Conservation (phyloP, 345 rosid genomes). For the Eucalyptus grandis region DNA sequence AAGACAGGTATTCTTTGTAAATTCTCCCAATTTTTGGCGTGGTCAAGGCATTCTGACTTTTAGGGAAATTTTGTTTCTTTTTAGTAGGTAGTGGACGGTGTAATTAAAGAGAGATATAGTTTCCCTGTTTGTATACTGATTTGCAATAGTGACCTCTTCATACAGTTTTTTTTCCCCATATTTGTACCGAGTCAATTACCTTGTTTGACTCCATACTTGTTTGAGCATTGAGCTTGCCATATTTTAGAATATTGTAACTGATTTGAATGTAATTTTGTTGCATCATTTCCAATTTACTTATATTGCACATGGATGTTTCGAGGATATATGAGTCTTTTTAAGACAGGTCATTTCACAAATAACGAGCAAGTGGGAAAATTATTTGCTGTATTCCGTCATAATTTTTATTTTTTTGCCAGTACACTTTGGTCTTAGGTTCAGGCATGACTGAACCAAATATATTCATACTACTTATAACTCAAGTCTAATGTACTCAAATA, state of each 20-base stretch:
- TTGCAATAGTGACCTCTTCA: not conserved
- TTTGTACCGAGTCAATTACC: not conserved
- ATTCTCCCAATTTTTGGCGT: not conserved
- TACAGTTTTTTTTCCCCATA: not conserved
- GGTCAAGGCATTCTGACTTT: not conserved
- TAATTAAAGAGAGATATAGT: not conserved
- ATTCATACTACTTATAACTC: not conserved
- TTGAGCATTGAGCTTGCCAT: not conserved
- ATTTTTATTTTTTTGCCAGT: not conserved
- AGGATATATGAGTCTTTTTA: not conserved
- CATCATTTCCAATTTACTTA: not conserved
- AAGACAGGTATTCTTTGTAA: slow-evolving; percentile 64
- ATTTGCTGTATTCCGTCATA: not conserved
- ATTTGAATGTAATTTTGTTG: not conserved
- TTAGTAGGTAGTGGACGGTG: not conserved
- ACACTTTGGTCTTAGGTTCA: not conserved
- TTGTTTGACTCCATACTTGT: not conserved
- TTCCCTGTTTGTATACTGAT: not conserved
- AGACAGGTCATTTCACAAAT: not conserved
- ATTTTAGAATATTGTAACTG: not conserved
- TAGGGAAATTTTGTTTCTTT: not conserved
- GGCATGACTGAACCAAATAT: not conserved
- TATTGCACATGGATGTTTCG: not conserved
- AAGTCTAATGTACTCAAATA: not conserved
- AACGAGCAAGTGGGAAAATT: not conserved